Percentiles rank a stretch among this genome's conserved stretches.
Evolutionary conservation across 202 grass and related monocot genomes (phyloP).

Genomic region (Eragrostis tef): DNA sequence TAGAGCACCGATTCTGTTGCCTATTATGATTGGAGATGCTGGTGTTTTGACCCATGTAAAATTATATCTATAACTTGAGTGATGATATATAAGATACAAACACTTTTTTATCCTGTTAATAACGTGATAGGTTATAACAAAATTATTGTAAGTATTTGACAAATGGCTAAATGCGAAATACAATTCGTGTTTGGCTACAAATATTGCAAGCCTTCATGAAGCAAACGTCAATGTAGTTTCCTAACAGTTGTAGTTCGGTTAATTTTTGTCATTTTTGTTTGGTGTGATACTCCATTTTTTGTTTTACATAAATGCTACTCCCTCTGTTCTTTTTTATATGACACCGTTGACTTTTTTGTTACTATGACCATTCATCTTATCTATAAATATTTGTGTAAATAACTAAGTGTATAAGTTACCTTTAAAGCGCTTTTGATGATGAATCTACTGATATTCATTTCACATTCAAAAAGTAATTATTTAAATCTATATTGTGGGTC

Average conservation of each 20-base stretch:
- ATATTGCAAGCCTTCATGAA: conserved; percentile 3
- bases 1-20: background rate
- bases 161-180: background rate
- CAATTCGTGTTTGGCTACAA: background rate
- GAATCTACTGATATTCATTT: no score
- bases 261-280: background rate
- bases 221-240: conserved; percentile 33
- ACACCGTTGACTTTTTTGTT: no score
- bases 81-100: conserved; percentile 10
- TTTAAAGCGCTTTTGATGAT: no score
- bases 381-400: no score
- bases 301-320: background rate
- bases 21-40: background rate
- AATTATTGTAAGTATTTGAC: background rate
- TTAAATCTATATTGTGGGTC: no score
- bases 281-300: background rate
- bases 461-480: no score
- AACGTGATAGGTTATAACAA: conserved; percentile 36
- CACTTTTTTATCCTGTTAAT: conserved; percentile 23
- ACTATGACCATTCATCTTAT: no score
- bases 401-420: no score
- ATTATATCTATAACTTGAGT: conserved; percentile 12
- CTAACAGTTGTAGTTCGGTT: conserved; percentile 8
- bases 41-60: conserved; percentile 5
- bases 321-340: no score